Evolutionary conservation across 1,139 yeast species (phyloP), one percentile per base, ranked within the genome.

Genomic region (Yamadazyma mexicana): DNA sequence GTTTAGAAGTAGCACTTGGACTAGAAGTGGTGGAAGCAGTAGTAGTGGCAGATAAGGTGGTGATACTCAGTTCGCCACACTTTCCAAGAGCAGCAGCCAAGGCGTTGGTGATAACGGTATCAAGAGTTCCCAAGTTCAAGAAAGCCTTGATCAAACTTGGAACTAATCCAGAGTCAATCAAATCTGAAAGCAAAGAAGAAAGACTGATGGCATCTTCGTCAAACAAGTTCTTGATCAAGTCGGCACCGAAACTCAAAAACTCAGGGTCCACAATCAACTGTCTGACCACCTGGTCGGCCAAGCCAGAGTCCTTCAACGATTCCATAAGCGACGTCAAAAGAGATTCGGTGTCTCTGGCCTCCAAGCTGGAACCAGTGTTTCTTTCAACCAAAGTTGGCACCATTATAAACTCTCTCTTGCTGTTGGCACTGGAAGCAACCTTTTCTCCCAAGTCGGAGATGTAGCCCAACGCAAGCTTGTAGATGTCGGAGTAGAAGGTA

Each of bases 31-130:
- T 41, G 24, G 54, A 43, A 10, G 58, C 47, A 22, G 54, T 40
- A 11, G 51, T 41, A 23, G 54, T 42, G 9, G 58, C 39, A 32
- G 55, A 41, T 17, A 55, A 48, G 15, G 61, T 40, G 36, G 67
- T 61, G 39, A 62, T 55, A 10, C 67, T 49, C 17, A 59, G 44
- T 40, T 62, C 66, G 33, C 56, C 63, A 66, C 77, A 71, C 37
- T 66, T 54, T 43, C 70, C 70, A 42, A 63, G 59, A 31, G 73
- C 73, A 47, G 75, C 76, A 49, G 73, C 73, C 55, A 71, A 68
- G 29, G 76, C 75, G 45, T 65, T 71, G 45, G 66, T 66, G 43
- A 66, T 59, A 40, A 70, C 67, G 16, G 72, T 60, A 55, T 66
- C 58, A 47, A 71, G 66, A 27, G 75, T 70, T 34, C 55, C 58